A percentile compares a stretch with the other conserved stretches of the same genome.
These are phyloP conservation scores for Phytophthora cactorum DNA, from an alignment of 352 stramenopile genomes.

Conservation along the genomic window DNA sequence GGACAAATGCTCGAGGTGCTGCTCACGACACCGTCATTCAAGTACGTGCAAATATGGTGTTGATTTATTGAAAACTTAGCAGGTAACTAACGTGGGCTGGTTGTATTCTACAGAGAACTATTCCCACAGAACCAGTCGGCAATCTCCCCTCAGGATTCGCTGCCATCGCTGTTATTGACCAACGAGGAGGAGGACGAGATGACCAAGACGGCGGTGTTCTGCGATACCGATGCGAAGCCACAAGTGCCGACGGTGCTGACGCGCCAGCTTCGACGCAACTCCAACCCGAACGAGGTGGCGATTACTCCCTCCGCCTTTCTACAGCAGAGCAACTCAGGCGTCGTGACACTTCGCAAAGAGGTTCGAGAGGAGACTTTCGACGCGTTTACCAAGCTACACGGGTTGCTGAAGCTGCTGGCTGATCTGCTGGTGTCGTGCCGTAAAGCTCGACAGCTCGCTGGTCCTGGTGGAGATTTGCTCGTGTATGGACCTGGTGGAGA, in stretches of 20 bases:
- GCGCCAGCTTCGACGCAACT: slow-evolving; percentile 50
- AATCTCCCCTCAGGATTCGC: slow-evolving; percentile 42
- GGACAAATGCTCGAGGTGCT: slow-evolving; percentile 86
- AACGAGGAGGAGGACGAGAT: slow-evolving; percentile 79
- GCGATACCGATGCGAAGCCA: slow-evolving; percentile 65
- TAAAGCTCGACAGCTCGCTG: slow-evolving; percentile 81
- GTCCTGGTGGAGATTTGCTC: slow-evolving; percentile 80
- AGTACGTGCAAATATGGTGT: slow-evolving; percentile 41
- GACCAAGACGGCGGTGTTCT: slow-evolving; percentile 73
- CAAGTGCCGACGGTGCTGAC: slow-evolving; percentile 73
- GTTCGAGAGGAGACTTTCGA: slow-evolving; percentile 65
- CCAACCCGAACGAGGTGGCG: slow-evolving; percentile 46
- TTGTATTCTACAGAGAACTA: slow-evolving; percentile 45
- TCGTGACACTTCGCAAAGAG: slow-evolving; percentile 74
- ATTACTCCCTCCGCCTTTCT: slow-evolving; percentile 74
- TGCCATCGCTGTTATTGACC: slow-evolving; percentile 66
- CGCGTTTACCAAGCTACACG: slow-evolving; percentile 79
- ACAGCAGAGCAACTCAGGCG: slow-evolving; percentile 73
- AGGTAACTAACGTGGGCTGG: slow-evolving; percentile 3
- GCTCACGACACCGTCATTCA: slow-evolving; percentile 84
- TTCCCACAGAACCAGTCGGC: slow-evolving; percentile 51
- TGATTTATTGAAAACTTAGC: slow-evolving; percentile 1
- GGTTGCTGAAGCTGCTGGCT: slow-evolving; percentile 79
- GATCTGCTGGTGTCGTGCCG: slow-evolving; percentile 86
- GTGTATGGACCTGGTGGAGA: slow-evolving; percentile 87